phyloP scores from a whole-genome alignment of 176 grass and related monocot genomes.

The Tillandsia fasciculata region DNA sequence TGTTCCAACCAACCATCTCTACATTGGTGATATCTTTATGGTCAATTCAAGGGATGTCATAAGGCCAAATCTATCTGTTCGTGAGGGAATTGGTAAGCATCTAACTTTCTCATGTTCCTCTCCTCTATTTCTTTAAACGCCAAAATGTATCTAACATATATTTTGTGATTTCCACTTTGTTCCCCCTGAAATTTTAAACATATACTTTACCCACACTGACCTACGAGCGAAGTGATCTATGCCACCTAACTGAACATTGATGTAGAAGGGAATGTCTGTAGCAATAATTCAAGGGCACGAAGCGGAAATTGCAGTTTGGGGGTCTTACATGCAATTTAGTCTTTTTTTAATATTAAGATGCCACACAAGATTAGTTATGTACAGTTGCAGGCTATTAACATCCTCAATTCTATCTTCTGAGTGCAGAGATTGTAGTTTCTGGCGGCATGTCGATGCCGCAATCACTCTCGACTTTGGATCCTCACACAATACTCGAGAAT shows the following conservation, averaged over 20 bases:
- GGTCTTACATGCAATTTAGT: too few relatives aligned
- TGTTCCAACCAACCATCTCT: conserved; percentile 95
- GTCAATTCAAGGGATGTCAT: conserved; percentile 91
- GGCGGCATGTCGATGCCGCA: conserved; percentile 98
- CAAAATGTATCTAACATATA: too few relatives aligned
- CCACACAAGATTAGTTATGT: background rate
- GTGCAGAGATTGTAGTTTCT: conserved; percentile 87
- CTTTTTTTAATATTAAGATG: background rate
- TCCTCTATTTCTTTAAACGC: background rate
- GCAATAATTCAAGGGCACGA: too few relatives aligned
- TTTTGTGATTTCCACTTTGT: too few relatives aligned
- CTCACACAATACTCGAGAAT: conserved; percentile 37
- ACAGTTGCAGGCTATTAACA: background rate
- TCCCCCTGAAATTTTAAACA: too few relatives aligned
- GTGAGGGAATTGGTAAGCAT: conserved; percentile 82
- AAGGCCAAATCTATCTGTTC: conserved; percentile 87
- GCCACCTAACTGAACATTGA: too few relatives aligned
- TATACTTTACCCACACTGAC: too few relatives aligned
- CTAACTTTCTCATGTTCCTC: background rate
- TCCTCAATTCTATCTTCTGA: background rate
- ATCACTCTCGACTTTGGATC: conserved; percentile 72
- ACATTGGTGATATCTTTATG: conserved; percentile 96
- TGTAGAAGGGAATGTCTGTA: too few relatives aligned
- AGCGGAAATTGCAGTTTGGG: too few relatives aligned
- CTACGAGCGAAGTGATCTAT: too few relatives aligned